A percentile compares a stretch with the other conserved stretches of the same genome.
Evolutionary conservation across 495 filamentous ascomycete genomes (phyloP).

Genomic region (Penicillium cinerascens): DNA sequence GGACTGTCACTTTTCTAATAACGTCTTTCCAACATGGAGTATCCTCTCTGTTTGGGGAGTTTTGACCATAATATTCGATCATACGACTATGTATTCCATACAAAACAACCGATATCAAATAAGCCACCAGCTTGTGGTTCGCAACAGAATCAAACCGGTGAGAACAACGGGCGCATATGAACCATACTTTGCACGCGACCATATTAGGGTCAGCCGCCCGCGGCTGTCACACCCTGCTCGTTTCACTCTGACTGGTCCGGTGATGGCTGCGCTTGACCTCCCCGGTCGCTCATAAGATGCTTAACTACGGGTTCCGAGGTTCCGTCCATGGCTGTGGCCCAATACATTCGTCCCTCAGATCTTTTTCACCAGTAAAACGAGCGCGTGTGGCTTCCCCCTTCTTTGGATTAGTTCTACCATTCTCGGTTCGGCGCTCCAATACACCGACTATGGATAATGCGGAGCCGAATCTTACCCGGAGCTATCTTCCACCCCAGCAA

Average conservation of each 20-base stretch:
- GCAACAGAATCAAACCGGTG: neutral
- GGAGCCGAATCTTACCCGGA: too few relatives aligned
- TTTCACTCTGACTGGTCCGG: neutral
- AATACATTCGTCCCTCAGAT: neutral
- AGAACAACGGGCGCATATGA: neutral
- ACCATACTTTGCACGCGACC: neutral
- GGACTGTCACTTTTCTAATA: neutral
- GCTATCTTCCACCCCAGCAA: too few relatives aligned
- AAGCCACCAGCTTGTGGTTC: neutral
- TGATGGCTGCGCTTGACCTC: neutral
- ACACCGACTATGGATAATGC: too few relatives aligned
- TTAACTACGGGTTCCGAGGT: neutral
- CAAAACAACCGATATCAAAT: neutral
- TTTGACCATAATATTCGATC: neutral
- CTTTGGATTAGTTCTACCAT: too few relatives aligned
- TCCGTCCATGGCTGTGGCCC: neutral
- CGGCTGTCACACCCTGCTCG: conserved; percentile 1
- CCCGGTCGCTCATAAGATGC: neutral
- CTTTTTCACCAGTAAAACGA: too few relatives aligned
- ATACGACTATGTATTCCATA: neutral
- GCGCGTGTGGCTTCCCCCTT: too few relatives aligned
- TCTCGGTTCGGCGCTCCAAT: too few relatives aligned
- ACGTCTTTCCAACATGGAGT: neutral
- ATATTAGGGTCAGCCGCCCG: conserved; percentile 2
- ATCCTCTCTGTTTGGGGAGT: neutral